phyloP scores from a whole-genome alignment of 2,329 filamentous ascomycete genomes.

The Bipolaris victoriae region DNA sequence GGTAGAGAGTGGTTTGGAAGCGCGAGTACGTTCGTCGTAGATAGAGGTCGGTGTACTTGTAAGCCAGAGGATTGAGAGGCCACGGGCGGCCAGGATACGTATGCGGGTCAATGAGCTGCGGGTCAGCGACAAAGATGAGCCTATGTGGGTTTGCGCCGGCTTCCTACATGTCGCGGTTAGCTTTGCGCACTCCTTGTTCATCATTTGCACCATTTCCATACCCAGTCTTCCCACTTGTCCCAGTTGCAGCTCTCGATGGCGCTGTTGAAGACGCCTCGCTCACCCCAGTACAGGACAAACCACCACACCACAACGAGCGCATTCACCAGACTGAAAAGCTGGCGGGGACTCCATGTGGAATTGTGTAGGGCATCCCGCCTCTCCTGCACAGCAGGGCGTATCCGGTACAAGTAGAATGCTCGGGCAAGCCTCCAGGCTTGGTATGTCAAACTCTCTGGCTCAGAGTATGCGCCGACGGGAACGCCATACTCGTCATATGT shows the following conservation, averaged over 20 bases:
- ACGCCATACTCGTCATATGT: conserved; percentile 50
- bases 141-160: conserved; percentile 79
- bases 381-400: conserved; percentile 31
- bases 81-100: conserved; percentile 87
- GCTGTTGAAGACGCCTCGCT: conserved; percentile 76
- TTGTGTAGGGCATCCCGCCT: conserved; percentile 19
- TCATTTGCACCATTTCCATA: conserved; percentile 48
- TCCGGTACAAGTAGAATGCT: conserved; percentile 40
- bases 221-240: conserved; percentile 92
- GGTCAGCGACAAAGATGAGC: conserved; percentile 84
- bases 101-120: conserved; percentile 90
- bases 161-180: conserved; percentile 63
- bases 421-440: conserved; percentile 39
- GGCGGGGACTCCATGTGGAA: conserved; percentile 32
- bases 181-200: background rate
- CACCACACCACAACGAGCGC: conserved; percentile 76
- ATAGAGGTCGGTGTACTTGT: conserved; percentile 86
- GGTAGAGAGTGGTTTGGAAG: conserved; percentile 76
- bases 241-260: conserved; percentile 77
- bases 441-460: conserved; percentile 43
- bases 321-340: conserved; percentile 39
- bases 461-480: conserved; percentile 46
- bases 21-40: conserved; percentile 81
- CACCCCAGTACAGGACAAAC: conserved; percentile 80
- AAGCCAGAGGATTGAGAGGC: conserved; percentile 70